Base-by-base conservation (phyloP, 805 yeast species). In the Starmerella kuoi region DNA sequence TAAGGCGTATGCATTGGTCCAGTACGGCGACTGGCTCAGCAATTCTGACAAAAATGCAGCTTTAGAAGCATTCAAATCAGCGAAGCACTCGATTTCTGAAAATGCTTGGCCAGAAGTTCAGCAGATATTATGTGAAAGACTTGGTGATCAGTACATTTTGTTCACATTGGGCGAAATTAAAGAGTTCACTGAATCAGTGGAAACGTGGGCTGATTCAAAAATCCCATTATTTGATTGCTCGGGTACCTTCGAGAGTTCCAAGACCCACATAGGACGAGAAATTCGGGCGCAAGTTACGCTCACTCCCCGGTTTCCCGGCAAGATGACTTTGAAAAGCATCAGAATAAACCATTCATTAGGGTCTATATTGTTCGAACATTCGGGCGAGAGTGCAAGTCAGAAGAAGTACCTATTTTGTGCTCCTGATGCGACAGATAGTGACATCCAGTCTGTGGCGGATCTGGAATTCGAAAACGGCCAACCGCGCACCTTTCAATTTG, bases 401-500 rank as follows among this genome's bases (percentile, higher is more conserved):
- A 8, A 19, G 4, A 20, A 8, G 14, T 18, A 9, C 5, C 15
- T 33, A 4, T 12, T 14, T 12, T 4, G 23, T 7, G 39, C 39
- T 9, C 14, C n/a, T 6, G 31, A 5, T 5, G 32, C 20, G 14
- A 21, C 18, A 7, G 18, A 22, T 15, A 7, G 18, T n/a, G 26
- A 20, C 6, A 30, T 21, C 20, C 25, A 23, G 9, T 15, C 35
- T 3, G 42, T 51, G 20, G 35, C 32, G 2, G 17, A 24, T 21
- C 47, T 61, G 19, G 32, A 19, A 3, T 57, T 61, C 40, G 34
- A 18, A 1, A 39, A 51, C 5, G 46, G 44, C 5, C 43, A 38
- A 22, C 38, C 51, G 4, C 46, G 41, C 9, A 54, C 55, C 1
- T 58, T 61, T 42, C 56, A 61, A 45, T 33, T 58, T 23, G 36